Base-by-base conservation (phyloP, 345 rosid species). In the Eutrema yunnanense region DNA sequence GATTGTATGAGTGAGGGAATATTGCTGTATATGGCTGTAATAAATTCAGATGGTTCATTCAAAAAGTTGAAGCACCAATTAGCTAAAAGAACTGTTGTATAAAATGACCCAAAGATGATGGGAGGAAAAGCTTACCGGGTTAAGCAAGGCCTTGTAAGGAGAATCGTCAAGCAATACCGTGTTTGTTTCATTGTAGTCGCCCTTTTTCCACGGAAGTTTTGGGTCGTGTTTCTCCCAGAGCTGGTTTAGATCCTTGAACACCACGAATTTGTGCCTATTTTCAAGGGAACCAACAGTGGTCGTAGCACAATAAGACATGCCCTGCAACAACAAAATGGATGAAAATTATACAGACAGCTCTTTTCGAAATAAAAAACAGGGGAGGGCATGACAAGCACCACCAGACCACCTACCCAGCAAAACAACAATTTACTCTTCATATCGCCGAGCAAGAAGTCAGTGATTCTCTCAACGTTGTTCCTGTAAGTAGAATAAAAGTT, bases 121-220 rank as follows among this genome's bases (percentile, higher is more conserved):
- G 8, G 26, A 52, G 22, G 11, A 16, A 32, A 9, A 78, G 81
- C 95, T 86, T 80, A 91, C 97, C 6, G 97, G 97, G 77, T 95
- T 95, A 75, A 92, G 93, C 86, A 95, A 83, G 8, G 96, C 89
- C 75, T 95, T 95, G 80, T 95, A 85, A 14, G 97, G 99, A 77
- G 96, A 89, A 79, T 95, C 99, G 49, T 92, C 97, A 34, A 92
- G 58, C 79, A 92, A 72, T 73, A 95, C 66, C 0, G 99, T 95
- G 72, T 95, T 92, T 29, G 96, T 83, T 76, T 89, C 86, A 55
- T 87, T 77, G 58, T 82, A 92, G 67, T 76, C 62, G 72, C 89
- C 90, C 70, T 30, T 83, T 73, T 82, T 78, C 95, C 94, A 89
- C 5, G 89, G 89, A 76, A 89, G 86, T 43, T 71, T 71, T 55